phyloP scores from a whole-genome alignment of 345 rosid genomes.

The Noccaea bulbosa region DNA sequence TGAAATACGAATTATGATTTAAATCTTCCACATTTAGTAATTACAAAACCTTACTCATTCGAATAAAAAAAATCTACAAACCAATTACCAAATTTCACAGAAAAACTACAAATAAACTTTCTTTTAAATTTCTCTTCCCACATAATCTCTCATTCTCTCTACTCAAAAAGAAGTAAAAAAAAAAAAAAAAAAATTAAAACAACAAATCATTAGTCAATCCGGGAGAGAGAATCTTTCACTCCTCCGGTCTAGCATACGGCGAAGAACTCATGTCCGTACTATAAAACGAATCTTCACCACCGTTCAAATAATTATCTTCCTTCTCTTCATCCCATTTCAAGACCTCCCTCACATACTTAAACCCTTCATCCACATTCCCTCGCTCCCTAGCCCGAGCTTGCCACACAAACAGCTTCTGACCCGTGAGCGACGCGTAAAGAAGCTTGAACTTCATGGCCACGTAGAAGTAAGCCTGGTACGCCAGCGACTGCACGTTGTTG shows the following conservation, averaged over 20 bases:
- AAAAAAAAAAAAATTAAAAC: background rate
- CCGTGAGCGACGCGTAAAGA: slow-evolving; percentile 72
- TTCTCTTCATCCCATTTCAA: slow-evolving; percentile 97
- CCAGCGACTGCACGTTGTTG: slow-evolving; percentile 69
- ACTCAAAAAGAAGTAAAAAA: background rate
- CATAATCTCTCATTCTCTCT: background rate
- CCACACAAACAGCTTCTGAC: slow-evolving; percentile 91
- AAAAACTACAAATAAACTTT: background rate
- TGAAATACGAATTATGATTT: background rate
- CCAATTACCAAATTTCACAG: slow-evolving; percentile 21
- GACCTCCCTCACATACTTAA: slow-evolving; percentile 90
- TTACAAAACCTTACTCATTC: slow-evolving; percentile 31
- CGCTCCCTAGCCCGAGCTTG: slow-evolving; percentile 88
- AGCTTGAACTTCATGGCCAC: slow-evolving; percentile 94
- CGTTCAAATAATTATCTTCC: slow-evolving; percentile 73
- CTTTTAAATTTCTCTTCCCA: background rate
- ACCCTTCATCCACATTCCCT: slow-evolving; percentile 72
- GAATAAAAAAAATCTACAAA: background rate
- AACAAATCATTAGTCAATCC: slow-evolving; percentile 14
- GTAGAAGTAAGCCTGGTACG: slow-evolving; percentile 93
- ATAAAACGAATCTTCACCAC: slow-evolving; percentile 83
- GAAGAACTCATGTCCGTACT: slow-evolving; percentile 96
- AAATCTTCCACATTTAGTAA: slow-evolving; percentile 5
- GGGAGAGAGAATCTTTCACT: background rate
- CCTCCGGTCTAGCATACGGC: slow-evolving; percentile 49